Evolutionary conservation across 768 basidiomycete species (phyloP).

Genomic region (Tulasnella sp.): DNA sequence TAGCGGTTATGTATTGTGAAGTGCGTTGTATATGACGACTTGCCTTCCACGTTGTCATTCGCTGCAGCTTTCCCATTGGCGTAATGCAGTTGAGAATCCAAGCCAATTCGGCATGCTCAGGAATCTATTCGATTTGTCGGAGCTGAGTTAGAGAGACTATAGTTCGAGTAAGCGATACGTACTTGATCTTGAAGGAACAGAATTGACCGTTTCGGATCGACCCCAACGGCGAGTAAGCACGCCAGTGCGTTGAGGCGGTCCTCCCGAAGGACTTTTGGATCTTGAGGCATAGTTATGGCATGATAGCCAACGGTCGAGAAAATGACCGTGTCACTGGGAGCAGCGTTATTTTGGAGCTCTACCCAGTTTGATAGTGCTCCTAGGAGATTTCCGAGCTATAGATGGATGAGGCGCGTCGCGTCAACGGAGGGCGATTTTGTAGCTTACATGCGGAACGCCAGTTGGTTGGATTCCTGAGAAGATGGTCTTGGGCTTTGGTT

Average conservation of each 20-base stretch:
- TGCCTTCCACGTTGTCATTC: constrained; percentile 99
- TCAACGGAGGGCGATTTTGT: not conserved
- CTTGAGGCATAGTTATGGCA: constrained; percentile 84
- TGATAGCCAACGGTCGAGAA: constrained; percentile 93
- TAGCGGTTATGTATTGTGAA: not conserved
- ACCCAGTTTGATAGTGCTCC: constrained; percentile 90
- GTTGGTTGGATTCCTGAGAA: constrained; percentile 95
- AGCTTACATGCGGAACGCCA: constrained; percentile 71
- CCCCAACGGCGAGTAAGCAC: constrained; percentile 69
- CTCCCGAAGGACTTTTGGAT: constrained; percentile 47
- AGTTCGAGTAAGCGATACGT: constrained; percentile 21
- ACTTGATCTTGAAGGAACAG: constrained; percentile 89
- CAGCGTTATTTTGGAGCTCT: constrained; percentile 51
- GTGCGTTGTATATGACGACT: constrained; percentile 10
- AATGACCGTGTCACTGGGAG: constrained; percentile 49
- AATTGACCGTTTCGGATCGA: constrained; percentile 62
- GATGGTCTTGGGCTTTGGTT: constrained; percentile 25
- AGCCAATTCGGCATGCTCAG: constrained; percentile 70
- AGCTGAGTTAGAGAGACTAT: not conserved
- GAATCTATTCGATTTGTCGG: constrained; percentile 42
- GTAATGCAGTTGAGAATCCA: constrained; percentile 86
- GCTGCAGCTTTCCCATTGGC: constrained; percentile 64
- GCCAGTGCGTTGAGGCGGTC: constrained; percentile 62
- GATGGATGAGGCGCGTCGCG: not conserved
- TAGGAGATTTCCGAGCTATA: constrained; percentile 83